Conservation (phyloP, 441 rosid genomes). For the Isatis lusitanica region DNA sequence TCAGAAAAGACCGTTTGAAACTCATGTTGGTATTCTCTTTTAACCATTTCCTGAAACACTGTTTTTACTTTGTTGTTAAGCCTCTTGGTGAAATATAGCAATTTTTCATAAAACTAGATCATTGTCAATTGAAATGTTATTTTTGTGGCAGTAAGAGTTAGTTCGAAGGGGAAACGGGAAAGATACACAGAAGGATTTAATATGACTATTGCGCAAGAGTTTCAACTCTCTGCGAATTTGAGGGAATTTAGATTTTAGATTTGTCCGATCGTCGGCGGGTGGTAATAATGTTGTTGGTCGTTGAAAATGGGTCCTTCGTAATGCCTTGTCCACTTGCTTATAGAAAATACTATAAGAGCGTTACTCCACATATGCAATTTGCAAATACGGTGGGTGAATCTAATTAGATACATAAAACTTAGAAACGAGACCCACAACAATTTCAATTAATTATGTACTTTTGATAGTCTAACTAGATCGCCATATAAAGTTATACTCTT, state of each 20-base stretch:
- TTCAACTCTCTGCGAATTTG: too few species aligned
- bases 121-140: too few species aligned
- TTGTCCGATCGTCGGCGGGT: neutral
- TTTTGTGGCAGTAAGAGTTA: too few species aligned
- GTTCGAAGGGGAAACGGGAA: too few species aligned
- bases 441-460: neutral
- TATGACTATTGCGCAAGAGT: neutral
- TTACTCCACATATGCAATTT: neutral
- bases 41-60: constrained; percentile 10
- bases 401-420: neutral
- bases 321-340: neutral
- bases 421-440: neutral
- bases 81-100: neutral
- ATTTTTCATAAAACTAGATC: neutral
- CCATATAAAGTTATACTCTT: neutral
- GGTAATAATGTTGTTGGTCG: neutral
- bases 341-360: neutral
- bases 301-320: neutral
- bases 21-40: neutral
- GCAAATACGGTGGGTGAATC: neutral
- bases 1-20: neutral
- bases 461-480: neutral
- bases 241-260: neutral
- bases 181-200: too few species aligned
- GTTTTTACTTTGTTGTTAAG: neutral